phyloP scores from a whole-genome alignment of 2,329 filamentous ascomycete genomes.

The Colletotrichum kahawae region DNA sequence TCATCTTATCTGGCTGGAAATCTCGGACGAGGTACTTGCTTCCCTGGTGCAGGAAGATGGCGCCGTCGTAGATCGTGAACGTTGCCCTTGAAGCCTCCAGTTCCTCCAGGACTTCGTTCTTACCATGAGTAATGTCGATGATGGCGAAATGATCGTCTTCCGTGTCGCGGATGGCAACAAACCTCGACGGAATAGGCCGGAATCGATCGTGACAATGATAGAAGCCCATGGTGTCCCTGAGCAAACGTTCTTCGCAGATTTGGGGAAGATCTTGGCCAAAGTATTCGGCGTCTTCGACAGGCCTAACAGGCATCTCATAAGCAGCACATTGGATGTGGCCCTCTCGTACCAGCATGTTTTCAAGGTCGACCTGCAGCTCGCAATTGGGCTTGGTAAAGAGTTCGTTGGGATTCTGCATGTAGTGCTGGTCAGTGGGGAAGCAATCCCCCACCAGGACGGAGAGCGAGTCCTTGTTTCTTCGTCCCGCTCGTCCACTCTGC shows the following conservation, averaged over 20 bases:
- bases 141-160: conserved; percentile 93
- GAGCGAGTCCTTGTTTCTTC: conserved; percentile 90
- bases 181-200: conserved; percentile 80
- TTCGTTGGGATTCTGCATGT: conserved; percentile 95
- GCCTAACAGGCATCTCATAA: conserved; percentile 90
- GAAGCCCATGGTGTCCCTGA: conserved; percentile 77
- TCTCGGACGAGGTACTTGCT: conserved; percentile 90
- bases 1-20: conserved; percentile 77
- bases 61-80: conserved; percentile 95
- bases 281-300: conserved; percentile 75
- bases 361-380: conserved; percentile 88
- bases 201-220: conserved; percentile 92
- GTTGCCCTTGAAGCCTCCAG: conserved; percentile 95
- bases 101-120: conserved; percentile 89
- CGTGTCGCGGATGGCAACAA: conserved; percentile 87
- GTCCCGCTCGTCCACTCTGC: conserved; percentile 90
- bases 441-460: conserved; percentile 88
- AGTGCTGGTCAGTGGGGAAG: conserved; percentile 92
- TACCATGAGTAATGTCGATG: conserved; percentile 82
- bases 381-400: conserved; percentile 92
- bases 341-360: conserved; percentile 89
- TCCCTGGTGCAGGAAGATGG: conserved; percentile 97
- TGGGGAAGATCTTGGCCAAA: conserved; percentile 77
- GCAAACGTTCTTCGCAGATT: conserved; percentile 76
- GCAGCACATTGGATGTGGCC: conserved; percentile 96